A percentile compares a stretch with the other conserved stretches of the same genome.
phyloP scores from a whole-genome alignment of 768 basidiomycete species.

The Suillus luteus region DNA sequence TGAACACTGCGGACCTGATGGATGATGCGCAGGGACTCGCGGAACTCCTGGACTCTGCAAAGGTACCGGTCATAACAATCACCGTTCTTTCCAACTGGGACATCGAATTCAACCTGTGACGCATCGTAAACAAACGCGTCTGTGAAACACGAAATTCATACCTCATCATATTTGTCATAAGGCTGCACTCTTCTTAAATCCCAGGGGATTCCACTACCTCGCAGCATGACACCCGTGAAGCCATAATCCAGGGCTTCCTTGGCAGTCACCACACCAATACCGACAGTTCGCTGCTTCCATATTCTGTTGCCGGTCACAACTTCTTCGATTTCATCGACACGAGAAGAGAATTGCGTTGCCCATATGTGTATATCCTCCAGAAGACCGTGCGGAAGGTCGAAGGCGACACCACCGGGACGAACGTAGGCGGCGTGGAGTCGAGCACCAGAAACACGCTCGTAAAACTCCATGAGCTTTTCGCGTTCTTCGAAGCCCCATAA shows the following conservation, averaged over 20 bases:
- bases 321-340: conserved; percentile 97
- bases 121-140: neutral
- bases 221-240: conserved; percentile 96
- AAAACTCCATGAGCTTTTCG: conserved; percentile 99
- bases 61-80: conserved; percentile 98
- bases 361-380: conserved; percentile 98
- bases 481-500: conserved; percentile 99
- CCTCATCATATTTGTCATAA: conserved; percentile 96
- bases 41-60: conserved; percentile 97
- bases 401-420: conserved; percentile 96
- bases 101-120: conserved; percentile 87
- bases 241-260: conserved; percentile 90
- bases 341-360: conserved; percentile 90
- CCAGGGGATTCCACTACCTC: conserved; percentile 94
- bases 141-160: conserved; percentile 28
- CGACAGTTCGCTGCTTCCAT: conserved; percentile 95
- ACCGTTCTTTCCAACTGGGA: conserved; percentile 95
- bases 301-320: conserved; percentile 97
- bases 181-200: conserved; percentile 90
- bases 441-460: conserved; percentile 97
- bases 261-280: conserved; percentile 87
- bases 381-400: conserved; percentile 97
- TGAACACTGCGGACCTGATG: conserved; percentile 50
- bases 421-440: conserved; percentile 98
- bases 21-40: conserved; percentile 90